Evolutionary conservation across 2,329 filamentous ascomycete genomes (phyloP).

Genomic region (Fusarium floridanum): DNA sequence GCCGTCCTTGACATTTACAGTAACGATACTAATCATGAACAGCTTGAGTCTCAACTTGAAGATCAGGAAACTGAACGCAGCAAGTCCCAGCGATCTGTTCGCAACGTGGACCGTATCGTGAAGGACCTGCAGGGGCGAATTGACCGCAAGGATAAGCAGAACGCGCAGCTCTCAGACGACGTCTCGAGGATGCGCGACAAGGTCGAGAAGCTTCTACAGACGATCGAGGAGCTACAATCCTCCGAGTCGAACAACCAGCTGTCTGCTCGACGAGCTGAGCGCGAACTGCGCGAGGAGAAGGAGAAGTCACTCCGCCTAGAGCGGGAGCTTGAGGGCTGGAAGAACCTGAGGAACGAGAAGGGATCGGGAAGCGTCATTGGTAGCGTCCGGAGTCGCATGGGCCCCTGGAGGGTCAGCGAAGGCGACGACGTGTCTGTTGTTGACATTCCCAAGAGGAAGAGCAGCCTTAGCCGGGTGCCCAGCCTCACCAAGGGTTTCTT

Average conservation of each 20-base stretch:
- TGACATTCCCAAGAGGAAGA: constrained; percentile 75
- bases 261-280: constrained; percentile 84
- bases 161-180: constrained; percentile 84
- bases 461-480: constrained; percentile 71
- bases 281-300: constrained; percentile 88
- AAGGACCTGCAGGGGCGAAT: constrained; percentile 94
- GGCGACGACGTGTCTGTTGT: constrained; percentile 57
- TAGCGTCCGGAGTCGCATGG: constrained; percentile 54
- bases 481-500: constrained; percentile 86
- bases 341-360: constrained; percentile 79
- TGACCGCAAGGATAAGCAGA: constrained; percentile 91
- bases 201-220: constrained; percentile 86
- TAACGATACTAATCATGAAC: constrained; percentile 39
- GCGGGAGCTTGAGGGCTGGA: constrained; percentile 87
- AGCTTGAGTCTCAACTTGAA: constrained; percentile 92
- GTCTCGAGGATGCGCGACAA: constrained; percentile 89
- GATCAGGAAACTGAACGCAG: constrained; percentile 82
- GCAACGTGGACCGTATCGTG: constrained; percentile 93
- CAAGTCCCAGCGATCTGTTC: constrained; percentile 86
- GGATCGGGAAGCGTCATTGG: constrained; percentile 62
- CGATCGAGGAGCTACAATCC: constrained; percentile 94
- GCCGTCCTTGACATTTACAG: background rate
- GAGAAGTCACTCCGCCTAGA: constrained; percentile 87
- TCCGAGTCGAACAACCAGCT: constrained; percentile 87
- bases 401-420: constrained; percentile 53